Base-by-base conservation (phyloP, 2,329 filamentous ascomycete genomes). In the Fusarium incarnatum region DNA sequence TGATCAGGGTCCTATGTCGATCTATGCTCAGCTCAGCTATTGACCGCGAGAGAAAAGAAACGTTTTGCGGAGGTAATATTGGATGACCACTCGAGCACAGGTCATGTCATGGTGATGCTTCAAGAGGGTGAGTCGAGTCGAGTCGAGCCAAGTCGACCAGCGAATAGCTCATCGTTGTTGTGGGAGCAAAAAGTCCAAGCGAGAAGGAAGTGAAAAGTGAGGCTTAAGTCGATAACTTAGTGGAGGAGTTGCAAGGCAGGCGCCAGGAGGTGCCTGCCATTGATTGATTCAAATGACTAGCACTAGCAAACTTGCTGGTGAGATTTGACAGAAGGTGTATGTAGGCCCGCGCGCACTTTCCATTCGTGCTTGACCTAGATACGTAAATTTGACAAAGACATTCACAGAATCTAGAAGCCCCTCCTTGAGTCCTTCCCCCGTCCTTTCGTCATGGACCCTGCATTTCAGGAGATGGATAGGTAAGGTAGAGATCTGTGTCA, bases 81-180 rank as follows among this genome's bases (percentile, higher is more conserved):
- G 42, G 25, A 49, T 46, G 45, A 65, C 42, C 50, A 49, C 25
- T 22, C n/a, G 25, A 41, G 58, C 54, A 71, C 67, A 40, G 67
- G 42, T 68, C 58, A 37, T 60, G 49, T 54, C 59, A 23, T 56
- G 53, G 72, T 64, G 56, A 64, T 64, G 54, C 28, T 46, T 25
- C 11, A 37, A 50, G 46, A 63, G 50, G 27, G 60, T 50, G 23
- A 71, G 41, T 30, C 32, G 16, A 32, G 30, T 27, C 25, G 23
- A 71, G 41, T 30, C 34, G 34, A 37, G 34, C 18, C 34, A 42
- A 56, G 44, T 45, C 49, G 46, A 57, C 50, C 23, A 52, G 13
- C 27, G 13, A 27, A 27, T 27, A 41, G 23, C 22, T 22, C 32
- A 50, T 37, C 16, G 27, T 18, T 30, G 34, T 62, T 56, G 28